Evolutionary conservation across 208 protist species (phyloP), one percentile per base, ranked within the genome.

Genomic region (Porcisia deanei): DNA sequence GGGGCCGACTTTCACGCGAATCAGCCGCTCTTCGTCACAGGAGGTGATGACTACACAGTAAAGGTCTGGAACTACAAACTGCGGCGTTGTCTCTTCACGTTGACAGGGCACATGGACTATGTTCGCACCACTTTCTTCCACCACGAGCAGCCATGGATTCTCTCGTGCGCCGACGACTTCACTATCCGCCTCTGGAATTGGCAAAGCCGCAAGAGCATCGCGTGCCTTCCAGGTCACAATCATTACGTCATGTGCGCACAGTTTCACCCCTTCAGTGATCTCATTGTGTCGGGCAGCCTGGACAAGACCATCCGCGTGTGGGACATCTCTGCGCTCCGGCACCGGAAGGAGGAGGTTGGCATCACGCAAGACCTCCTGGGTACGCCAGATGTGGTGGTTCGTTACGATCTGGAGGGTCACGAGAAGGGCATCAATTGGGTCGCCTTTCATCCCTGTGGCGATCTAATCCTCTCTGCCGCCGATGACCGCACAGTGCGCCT

Each of bases 21-120:
- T 0, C 99, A 99, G 88, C 99, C 99, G 72, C 86, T 99, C 20
- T 99, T 99, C 88, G 98, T 99, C 1, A 99, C 98, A 45, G 99
- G 99, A 66, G 99, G 98, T 55, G 99, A 99, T 86, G 99, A 99
- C 87, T 98, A 98, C 75, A 98, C 98, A 65, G 98, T 99, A 71
- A 99, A 99, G 82, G 97, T 99, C 66, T 99, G 98, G 98, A 99
- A 99, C 86, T 99, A 99, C 90, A 99, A 99, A 83, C 87, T 99
- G 63, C 94, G 97, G 30, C 94, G 98, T 47, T 99, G 99, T 85
- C 85, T 99, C 8, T 99, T 99, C 87, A 99, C 95, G 20, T 91
- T 99, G 20, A 88, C 85, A 1, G 99, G 99, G 18, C 99, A 99
- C 83, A 84, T 99, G 60, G 99, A 99, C 88, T 99, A 99, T 84